These are phyloP conservation scores for Trichosporon faecale DNA, from an alignment of 1,284 basidiomycete genomes.

Conservation along the genomic window DNA sequence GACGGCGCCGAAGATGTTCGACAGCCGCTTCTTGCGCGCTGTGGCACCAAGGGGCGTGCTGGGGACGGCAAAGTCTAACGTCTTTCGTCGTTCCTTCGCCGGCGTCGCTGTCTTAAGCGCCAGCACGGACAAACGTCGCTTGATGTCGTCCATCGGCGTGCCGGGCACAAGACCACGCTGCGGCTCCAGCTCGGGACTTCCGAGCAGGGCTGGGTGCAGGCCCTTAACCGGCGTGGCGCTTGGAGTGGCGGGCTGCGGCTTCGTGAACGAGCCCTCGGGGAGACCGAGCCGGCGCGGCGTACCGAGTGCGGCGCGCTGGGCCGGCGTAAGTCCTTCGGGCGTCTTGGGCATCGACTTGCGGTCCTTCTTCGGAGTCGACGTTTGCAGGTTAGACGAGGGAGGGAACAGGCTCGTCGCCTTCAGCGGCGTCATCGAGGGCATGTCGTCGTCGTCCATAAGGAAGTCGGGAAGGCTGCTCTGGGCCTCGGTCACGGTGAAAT, in stretches of 20 bases:
- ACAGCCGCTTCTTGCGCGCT: not conserved
- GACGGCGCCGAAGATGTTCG: not conserved
- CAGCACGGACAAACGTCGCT: slow-evolving; percentile 32
- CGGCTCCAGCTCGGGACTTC: slow-evolving; percentile 14
- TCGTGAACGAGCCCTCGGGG: slow-evolving; percentile 36
- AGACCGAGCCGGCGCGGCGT: slow-evolving; percentile 43
- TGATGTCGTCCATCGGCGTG: slow-evolving; percentile 39
- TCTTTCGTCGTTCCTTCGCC: slow-evolving; percentile 19
- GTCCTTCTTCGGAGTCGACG: not conserved
- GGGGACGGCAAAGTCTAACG: not conserved
- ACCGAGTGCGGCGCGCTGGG: slow-evolving; percentile 28
- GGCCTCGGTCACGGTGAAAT: not conserved
- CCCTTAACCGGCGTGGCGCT: slow-evolving; percentile 24
- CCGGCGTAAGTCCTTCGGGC: slow-evolving; percentile 9
- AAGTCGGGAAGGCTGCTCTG: slow-evolving; percentile 3
- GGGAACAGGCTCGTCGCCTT: slow-evolving; percentile 39
- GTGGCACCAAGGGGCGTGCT: not conserved
- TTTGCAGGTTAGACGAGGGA: not conserved
- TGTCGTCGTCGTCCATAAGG: slow-evolving; percentile 7
- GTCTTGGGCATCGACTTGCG: not conserved
- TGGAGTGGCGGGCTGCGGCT: slow-evolving; percentile 17
- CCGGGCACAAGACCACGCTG: slow-evolving; percentile 14
- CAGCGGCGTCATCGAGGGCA: not conserved
- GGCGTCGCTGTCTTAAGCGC: slow-evolving; percentile 31
- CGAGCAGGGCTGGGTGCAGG: slow-evolving; percentile 33